Evolutionary conservation across 2,329 filamentous ascomycete genomes (phyloP), one percentile per base, ranked within the genome.

Genomic region (Nothophoma quercina): DNA sequence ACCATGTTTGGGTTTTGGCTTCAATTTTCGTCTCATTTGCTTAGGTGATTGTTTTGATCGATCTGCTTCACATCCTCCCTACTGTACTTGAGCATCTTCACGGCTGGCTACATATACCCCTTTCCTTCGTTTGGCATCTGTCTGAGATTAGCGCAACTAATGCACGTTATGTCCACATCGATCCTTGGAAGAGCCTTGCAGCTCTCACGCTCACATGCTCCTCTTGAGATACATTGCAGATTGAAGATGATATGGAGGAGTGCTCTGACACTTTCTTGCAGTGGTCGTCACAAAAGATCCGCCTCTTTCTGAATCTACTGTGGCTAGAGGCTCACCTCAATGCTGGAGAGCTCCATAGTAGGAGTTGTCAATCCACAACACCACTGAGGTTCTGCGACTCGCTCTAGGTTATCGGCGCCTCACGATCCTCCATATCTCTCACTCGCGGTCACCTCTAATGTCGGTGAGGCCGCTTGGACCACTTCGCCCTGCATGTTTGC

Each of bases 391-490:
- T 5, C 13, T 19, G 12, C 21, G 9, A 15, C 10, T 2, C 23
- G 25, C n/a, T n/a, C 38, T 10, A 15, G 18, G 6, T 13, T 13
- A n/a, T 12, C 18, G 21, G 8, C 9, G 26, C 4, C 4, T 16
- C 41, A 30, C 5, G 8, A 5, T 7, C 8, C 16, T 12, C 15
- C 10, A n/a, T 15, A 23, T 16, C 10, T 7, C 10, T 8, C 15
- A 4, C 18, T 1, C 10, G 13, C 5, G 10, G 0, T 28, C 9
- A 18, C n/a, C 3, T 19, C 12, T 2, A 21, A 12, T 7, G 36
- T 47, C 42, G 23, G 13, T 47, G 36, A 47, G 36, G 36, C 34
- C 41, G 48, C 48, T 51, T 18, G 40, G 48, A 16, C 34, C 48
- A 42, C 29, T 15, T 33, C 13, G 7, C 16, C 18, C 30, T 12